phyloP scores from a whole-genome alignment of 2,329 filamentous ascomycete species.

The Coniochaeta ligniaria region DNA sequence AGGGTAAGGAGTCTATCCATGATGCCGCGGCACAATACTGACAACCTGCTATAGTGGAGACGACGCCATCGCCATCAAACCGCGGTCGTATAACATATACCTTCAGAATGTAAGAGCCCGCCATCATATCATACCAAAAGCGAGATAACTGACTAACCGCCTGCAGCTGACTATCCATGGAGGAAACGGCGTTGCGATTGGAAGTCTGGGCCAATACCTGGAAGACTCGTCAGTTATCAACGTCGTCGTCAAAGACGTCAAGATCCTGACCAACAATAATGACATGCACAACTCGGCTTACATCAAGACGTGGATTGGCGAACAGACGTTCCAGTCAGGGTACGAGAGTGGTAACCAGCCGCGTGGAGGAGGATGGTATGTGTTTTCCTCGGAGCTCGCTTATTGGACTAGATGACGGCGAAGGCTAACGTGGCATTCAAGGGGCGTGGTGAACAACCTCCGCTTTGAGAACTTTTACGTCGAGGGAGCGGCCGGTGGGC shows the following conservation, averaged over 20 bases:
- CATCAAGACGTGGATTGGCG: slow-evolving; percentile 51
- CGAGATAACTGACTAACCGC: background rate
- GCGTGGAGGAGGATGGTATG: slow-evolving; percentile 37
- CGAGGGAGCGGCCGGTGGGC: slow-evolving; percentile 33
- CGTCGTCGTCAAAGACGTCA: slow-evolving; percentile 37
- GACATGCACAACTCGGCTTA: slow-evolving; percentile 42
- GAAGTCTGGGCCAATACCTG: slow-evolving; percentile 46
- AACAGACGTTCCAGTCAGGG: slow-evolving; percentile 30
- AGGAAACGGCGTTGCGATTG: slow-evolving; percentile 50
- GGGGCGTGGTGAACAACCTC: slow-evolving; percentile 43
- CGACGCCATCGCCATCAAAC: slow-evolving; percentile 51
- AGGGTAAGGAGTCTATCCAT: background rate
- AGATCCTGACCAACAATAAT: slow-evolving; percentile 34
- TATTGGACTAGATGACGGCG: background rate
- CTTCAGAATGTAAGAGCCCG: slow-evolving; percentile 30
- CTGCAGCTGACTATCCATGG: slow-evolving; percentile 33
- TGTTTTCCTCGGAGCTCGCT: background rate
- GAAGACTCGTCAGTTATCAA: slow-evolving; percentile 45
- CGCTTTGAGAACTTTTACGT: slow-evolving; percentile 43
- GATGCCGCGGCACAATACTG: background rate
- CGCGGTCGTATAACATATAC: slow-evolving; percentile 42
- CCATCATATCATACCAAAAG: background rate
- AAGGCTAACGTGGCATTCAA: background rate
- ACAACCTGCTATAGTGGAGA: slow-evolving; percentile 27
- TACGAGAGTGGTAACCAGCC: slow-evolving; percentile 43